phyloP scores from a whole-genome alignment of 1,284 basidiomycete species.

The Gomphus bonarii region DNA sequence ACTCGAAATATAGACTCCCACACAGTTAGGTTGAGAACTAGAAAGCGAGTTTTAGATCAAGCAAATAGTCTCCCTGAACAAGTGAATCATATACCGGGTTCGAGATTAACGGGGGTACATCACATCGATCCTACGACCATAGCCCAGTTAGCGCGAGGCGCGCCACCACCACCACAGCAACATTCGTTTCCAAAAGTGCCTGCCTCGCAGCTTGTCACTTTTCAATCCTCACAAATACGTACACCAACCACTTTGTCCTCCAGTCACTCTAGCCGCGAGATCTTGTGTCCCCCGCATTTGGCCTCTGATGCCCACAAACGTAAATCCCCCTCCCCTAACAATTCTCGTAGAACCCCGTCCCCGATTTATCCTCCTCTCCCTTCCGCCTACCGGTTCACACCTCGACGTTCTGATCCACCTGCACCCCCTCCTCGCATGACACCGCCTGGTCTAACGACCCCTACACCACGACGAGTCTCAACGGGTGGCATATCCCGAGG shows the following conservation, averaged over 20 bases:
- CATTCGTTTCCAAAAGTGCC: neutral
- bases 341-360: slow-evolving; percentile 1
- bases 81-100: neutral
- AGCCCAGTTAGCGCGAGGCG: neutral
- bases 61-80: neutral
- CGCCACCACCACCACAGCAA: neutral
- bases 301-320: slow-evolving; percentile 15
- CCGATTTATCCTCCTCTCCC: slow-evolving; percentile 38
- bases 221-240: neutral
- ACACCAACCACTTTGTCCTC: neutral
- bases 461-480: neutral
- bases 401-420: slow-evolving; percentile 21
- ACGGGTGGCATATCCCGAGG: neutral
- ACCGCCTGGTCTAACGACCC: neutral
- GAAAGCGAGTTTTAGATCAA: slow-evolving; percentile 4
- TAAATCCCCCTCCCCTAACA: neutral
- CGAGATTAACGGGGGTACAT: slow-evolving; percentile 1
- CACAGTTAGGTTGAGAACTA: neutral
- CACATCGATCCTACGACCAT: neutral
- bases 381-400: slow-evolving; percentile 42
- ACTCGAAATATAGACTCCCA: neutral
- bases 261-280: slow-evolving; percentile 19
- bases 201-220: neutral
- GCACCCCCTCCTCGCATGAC: slow-evolving; percentile 11
- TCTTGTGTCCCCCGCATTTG: slow-evolving; percentile 31